Evolutionary conservation across 345 rosid genomes (phyloP).

Genomic region (Rubroshorea leprosula): DNA sequence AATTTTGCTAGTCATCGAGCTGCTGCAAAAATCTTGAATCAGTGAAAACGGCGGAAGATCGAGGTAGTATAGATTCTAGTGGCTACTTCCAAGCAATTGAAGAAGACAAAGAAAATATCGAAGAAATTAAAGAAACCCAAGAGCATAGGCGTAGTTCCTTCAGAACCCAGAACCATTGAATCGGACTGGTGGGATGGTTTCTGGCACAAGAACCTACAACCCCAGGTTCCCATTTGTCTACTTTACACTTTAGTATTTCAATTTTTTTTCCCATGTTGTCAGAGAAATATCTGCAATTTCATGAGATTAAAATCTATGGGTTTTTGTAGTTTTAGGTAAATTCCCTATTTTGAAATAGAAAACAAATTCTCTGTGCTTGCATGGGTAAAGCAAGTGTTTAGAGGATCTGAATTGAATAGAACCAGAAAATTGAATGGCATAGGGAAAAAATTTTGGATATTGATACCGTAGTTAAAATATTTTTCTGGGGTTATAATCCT

Average conservation of each 20-base stretch:
- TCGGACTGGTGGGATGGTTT: conserved; percentile 93
- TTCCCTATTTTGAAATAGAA: not conserved
- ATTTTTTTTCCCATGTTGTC: not conserved
- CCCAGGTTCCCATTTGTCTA: conserved; percentile 38
- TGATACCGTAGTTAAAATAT: not conserved
- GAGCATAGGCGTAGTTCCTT: conserved; percentile 33
- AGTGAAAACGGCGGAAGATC: too few relatives aligned
- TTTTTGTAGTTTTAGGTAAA: not conserved
- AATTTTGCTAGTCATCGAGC: too few relatives aligned
- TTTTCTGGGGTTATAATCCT: too few relatives aligned
- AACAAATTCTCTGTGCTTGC: not conserved
- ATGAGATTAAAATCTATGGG: not conserved
- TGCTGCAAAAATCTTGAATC: too few relatives aligned
- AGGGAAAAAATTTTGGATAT: not conserved
- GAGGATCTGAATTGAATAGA: not conserved
- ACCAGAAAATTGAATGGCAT: not conserved
- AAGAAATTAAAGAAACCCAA: conserved; percentile 62
- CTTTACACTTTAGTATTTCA: not conserved
- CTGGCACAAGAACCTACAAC: conserved; percentile 65
- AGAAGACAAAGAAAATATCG: conserved; percentile 40
- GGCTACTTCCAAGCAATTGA: conserved; percentile 54
- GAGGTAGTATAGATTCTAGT: too few relatives aligned
- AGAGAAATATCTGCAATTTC: not conserved
- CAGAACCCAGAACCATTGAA: conserved; percentile 64
- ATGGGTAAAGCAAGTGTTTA: not conserved